Conservation (phyloP, 805 yeast genomes). For the Saccharomycopsis sp. region DNA sequence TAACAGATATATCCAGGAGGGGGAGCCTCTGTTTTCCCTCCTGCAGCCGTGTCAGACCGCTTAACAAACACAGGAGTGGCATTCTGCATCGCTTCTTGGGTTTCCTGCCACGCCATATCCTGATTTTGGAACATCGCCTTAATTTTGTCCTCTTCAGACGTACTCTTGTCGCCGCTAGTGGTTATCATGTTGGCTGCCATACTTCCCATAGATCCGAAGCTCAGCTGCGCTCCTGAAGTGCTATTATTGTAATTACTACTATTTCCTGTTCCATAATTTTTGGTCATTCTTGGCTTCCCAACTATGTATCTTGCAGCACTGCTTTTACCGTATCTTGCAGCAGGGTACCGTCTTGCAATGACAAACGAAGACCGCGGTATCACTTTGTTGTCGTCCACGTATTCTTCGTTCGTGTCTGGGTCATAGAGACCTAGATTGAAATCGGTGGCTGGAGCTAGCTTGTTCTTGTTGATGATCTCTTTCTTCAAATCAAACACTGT, state of each 20-base stretch:
- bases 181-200: constrained; percentile 22
- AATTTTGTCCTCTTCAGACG: constrained; percentile 81
- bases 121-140: constrained; percentile 89
- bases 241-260: constrained; percentile 45
- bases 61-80: constrained; percentile 69
- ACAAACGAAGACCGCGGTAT: constrained; percentile 85
- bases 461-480: constrained; percentile 78
- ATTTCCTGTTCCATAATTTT: constrained; percentile 14
- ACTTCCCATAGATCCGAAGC: constrained; percentile 20
- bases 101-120: constrained; percentile 89
- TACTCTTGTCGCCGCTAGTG: constrained; percentile 34
- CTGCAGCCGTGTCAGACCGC: constrained; percentile 25
- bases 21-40: constrained; percentile 44
- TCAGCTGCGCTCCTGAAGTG: constrained; percentile 22
- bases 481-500: constrained; percentile 91
- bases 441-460: constrained; percentile 75
- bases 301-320: constrained; percentile 50
- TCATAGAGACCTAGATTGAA: constrained; percentile 70
- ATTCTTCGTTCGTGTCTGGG: constrained; percentile 67
- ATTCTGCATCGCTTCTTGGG: constrained; percentile 84
- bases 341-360: constrained; percentile 73
- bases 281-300: constrained; percentile 20
- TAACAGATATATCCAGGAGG: constrained; percentile 97
- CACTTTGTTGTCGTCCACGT: constrained; percentile 84
- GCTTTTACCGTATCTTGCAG: constrained; percentile 40